Percentiles rank a stretch among this genome's conserved stretches.
Evolutionary conservation across 768 basidiomycete species (phyloP).

Genomic region (Lactarius trivialis): DNA sequence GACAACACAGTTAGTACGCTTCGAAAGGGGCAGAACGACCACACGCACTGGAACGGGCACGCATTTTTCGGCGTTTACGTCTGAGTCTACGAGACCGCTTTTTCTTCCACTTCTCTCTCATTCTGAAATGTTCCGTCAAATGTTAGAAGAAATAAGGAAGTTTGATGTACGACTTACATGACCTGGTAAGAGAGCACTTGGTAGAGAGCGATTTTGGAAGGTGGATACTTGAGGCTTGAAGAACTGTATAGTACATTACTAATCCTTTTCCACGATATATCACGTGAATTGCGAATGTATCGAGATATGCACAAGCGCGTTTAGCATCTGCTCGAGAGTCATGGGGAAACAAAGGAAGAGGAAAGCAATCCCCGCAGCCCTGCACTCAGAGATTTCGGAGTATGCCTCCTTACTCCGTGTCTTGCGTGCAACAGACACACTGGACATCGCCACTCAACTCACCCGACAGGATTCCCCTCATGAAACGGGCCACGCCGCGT

Average conservation of each 20-base stretch:
- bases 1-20: background rate
- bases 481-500: background rate
- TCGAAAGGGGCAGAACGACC: background rate
- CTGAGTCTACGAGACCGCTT: conserved; percentile 89
- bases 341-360: conserved; percentile 40
- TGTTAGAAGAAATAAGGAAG: background rate
- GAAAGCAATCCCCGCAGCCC: conserved; percentile 41
- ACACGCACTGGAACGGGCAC: conserved; percentile 84
- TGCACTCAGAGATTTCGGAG: conserved; percentile 62
- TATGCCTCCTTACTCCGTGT: conserved; percentile 61
- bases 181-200: conserved; percentile 22
- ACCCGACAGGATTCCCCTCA: conserved; percentile 18
- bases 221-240: conserved; percentile 27
- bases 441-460: conserved; percentile 54
- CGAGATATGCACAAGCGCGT: too few species aligned
- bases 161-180: conserved; percentile 16
- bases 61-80: conserved; percentile 94
- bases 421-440: conserved; percentile 48
- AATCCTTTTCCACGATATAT: conserved; percentile 24
- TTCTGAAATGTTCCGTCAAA: conserved; percentile 34
- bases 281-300: background rate
- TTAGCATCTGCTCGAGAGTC: background rate
- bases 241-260: conserved; percentile 34
- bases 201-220: conserved; percentile 2
- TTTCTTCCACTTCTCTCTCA: conserved; percentile 98